Evolutionary conservation across 2,329 filamentous ascomycete genomes (phyloP).

Genomic region (Lithohypha guttulata): DNA sequence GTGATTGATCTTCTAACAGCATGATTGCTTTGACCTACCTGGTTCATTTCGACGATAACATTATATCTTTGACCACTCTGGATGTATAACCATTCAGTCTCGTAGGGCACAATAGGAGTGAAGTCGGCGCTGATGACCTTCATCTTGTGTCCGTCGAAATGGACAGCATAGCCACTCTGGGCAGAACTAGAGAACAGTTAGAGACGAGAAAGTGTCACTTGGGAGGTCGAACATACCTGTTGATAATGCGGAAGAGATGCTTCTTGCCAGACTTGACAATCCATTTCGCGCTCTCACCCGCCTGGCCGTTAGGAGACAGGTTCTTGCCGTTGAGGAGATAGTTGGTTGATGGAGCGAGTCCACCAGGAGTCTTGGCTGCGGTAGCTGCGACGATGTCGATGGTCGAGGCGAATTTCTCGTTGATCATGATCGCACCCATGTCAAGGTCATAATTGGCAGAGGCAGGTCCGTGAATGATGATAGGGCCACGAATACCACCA

Average conservation of each 20-base stretch:
- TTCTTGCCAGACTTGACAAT: conserved; percentile 20
- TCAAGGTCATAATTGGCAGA: conserved; percentile 21
- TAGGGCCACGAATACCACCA: conserved; percentile 20
- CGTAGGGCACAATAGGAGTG: conserved; percentile 30
- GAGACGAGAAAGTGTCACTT: too few species aligned
- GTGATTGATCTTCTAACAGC: not conserved
- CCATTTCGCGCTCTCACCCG: conserved; percentile 15
- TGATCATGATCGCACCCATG: conserved; percentile 19
- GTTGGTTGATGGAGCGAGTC: conserved; percentile 14
- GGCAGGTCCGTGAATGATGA: conserved; percentile 21
- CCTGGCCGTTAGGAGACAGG: conserved; percentile 14
- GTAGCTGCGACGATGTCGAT: conserved; percentile 18
- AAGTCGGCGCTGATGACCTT: conserved; percentile 30
- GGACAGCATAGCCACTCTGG: conserved; percentile 26
- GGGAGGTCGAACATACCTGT: conserved; percentile 14
- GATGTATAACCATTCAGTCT: conserved; percentile 52
- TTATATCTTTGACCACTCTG: conserved; percentile 37
- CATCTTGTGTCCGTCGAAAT: conserved; percentile 33
- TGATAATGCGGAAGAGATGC: conserved; percentile 22
- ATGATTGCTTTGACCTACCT: conserved; percentile 10
- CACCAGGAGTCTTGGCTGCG: conserved; percentile 14
- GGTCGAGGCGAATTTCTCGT: conserved; percentile 16
- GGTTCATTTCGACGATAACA: conserved; percentile 22
- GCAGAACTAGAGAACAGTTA: conserved; percentile 12
- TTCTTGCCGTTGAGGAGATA: conserved; percentile 22